Conservation (phyloP, 345 rosid species). For the Citrus cavaleriei region DNA sequence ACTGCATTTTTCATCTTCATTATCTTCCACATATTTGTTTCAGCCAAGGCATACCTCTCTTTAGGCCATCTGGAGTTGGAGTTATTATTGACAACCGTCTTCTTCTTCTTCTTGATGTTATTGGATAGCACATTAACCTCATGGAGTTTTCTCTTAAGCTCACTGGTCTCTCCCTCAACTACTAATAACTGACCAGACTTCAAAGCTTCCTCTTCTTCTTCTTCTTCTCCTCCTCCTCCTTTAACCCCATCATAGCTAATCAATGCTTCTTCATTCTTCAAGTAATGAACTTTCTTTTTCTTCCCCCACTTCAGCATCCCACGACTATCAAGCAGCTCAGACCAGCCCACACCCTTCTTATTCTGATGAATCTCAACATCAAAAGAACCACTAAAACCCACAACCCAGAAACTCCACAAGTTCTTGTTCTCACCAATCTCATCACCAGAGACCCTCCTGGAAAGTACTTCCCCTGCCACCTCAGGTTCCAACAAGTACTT, state of each 20-base stretch:
- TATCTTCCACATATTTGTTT: constrained; percentile 76
- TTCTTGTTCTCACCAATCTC: constrained; percentile 45
- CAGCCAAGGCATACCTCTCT: constrained; percentile 79
- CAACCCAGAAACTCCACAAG: constrained; percentile 62
- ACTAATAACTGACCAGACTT: neutral
- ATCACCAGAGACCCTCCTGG: constrained; percentile 48
- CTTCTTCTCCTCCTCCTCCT: neutral
- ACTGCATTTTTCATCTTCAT: constrained; percentile 77
- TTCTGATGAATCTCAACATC: constrained; percentile 10
- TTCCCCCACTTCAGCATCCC: constrained; percentile 74
- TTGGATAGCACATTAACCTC: constrained; percentile 28
- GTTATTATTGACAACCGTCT: constrained; percentile 19
- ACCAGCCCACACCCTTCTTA: constrained; percentile 39
- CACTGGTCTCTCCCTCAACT: neutral
- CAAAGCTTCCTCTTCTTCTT: constrained; percentile 1
- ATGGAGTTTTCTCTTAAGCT: constrained; percentile 39
- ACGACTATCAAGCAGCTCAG: constrained; percentile 46
- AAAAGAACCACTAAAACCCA: neutral
- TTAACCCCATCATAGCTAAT: neutral
- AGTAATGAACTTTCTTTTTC: constrained; percentile 55
- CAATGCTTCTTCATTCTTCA: constrained; percentile 8
- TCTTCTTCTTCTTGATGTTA: constrained; percentile 27
- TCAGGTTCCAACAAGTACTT: constrained; percentile 48
- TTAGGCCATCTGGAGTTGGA: constrained; percentile 71
- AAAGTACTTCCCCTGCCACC: constrained; percentile 58